These are phyloP conservation scores for Suillus hirtellus DNA, from an alignment of 768 basidiomycete genomes.

Conservation along the genomic window DNA sequence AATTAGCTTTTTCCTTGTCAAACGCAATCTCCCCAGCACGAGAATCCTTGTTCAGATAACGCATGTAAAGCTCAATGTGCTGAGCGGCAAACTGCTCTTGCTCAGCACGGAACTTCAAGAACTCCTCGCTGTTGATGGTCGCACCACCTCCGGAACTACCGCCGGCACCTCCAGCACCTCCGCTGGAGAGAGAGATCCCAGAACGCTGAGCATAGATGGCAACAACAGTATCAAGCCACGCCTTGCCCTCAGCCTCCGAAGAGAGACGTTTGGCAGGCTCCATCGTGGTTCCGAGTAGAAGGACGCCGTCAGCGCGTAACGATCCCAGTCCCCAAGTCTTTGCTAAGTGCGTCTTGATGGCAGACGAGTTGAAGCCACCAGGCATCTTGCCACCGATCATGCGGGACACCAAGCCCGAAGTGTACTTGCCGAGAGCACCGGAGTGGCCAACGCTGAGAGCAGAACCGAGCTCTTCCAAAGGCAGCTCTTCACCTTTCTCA, in stretches of 20 bases:
- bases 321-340: slow-evolving; percentile 97
- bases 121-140: slow-evolving; percentile 96
- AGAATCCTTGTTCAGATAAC: slow-evolving; percentile 92
- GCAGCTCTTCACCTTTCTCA: slow-evolving; percentile 97
- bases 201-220: slow-evolving; percentile 84
- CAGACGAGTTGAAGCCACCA: slow-evolving; percentile 93
- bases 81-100: slow-evolving; percentile 91
- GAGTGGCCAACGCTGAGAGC: slow-evolving; percentile 78
- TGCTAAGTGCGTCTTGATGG: slow-evolving; percentile 84
- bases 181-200: slow-evolving; percentile 80
- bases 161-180: slow-evolving; percentile 58
- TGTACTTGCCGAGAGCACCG: slow-evolving; percentile 93
- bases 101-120: slow-evolving; percentile 92
- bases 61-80: slow-evolving; percentile 95
- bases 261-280: slow-evolving; percentile 93
- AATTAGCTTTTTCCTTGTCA: slow-evolving; percentile 81
- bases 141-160: slow-evolving; percentile 70
- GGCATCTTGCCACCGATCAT: slow-evolving; percentile 97
- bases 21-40: slow-evolving; percentile 89
- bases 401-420: slow-evolving; percentile 85
- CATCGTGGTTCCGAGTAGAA: slow-evolving; percentile 87
- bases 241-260: slow-evolving; percentile 89
- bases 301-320: slow-evolving; percentile 83
- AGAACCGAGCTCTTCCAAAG: slow-evolving; percentile 92
- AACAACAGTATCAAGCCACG: slow-evolving; percentile 89